Conservation (phyloP, 768 basidiomycete genomes). For the Heimioporus sp. region DNA sequence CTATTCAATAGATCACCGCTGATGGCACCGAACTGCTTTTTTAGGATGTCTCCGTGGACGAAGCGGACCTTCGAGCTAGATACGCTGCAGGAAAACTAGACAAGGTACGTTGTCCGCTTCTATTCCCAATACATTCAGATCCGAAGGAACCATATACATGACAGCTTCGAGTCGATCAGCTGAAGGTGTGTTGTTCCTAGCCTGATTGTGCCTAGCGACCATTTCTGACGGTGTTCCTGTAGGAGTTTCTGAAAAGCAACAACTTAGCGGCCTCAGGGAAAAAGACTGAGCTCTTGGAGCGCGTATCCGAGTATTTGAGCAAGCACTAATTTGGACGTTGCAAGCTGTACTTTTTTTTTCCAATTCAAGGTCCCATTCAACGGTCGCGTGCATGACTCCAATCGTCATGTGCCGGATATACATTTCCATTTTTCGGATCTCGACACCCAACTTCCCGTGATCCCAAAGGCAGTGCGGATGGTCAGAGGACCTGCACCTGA, state of each 20-base stretch:
- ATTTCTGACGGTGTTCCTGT: conserved; percentile 5
- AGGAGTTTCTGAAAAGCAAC: conserved; percentile 77
- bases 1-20: background rate
- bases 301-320: conserved; percentile 58
- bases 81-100: conserved; percentile 56
- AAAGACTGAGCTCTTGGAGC: conserved; percentile 70
- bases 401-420: too few relatives aligned
- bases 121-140: too few relatives aligned
- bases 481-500: too few relatives aligned
- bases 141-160: conserved; percentile 1
- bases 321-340: conserved; percentile 19
- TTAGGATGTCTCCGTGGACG: conserved; percentile 63
- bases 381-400: too few relatives aligned
- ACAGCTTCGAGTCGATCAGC: conserved; percentile 74
- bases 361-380: too few relatives aligned
- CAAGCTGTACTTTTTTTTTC: background rate
- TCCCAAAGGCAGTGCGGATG: too few relatives aligned
- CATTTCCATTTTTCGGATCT: too few relatives aligned
- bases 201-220: background rate
- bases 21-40: background rate
- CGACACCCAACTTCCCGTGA: too few relatives aligned
- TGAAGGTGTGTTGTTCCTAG: conserved; percentile 53
- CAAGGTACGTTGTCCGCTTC: conserved; percentile 51
- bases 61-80: conserved; percentile 70
- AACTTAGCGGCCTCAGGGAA: conserved; percentile 60